Evolutionary conservation across 192 early-diverging fungal genomes (phyloP), one percentile per base, ranked within the genome.

Genomic region (Entomortierella parvispora): DNA sequence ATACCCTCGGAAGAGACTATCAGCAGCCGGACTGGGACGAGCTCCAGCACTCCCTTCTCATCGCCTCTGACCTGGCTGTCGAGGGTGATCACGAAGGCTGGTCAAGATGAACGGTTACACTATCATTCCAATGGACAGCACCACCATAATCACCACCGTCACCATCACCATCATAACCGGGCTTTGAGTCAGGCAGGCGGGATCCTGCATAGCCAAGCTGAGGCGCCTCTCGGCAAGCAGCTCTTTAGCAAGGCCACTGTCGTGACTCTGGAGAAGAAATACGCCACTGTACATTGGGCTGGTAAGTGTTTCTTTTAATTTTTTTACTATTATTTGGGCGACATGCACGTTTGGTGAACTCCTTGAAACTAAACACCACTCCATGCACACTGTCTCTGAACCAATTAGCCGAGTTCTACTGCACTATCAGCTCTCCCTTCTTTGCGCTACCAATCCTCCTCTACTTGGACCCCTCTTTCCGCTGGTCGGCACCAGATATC

Each of bases 381-480:
- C 18, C 4, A 20, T 43, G 25, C 47, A 17, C 9, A 10, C 34
- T 43, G 20, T 42, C 34, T 42, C 32, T 64, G 23, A 18, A 44
- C 12, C 20, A 20, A n/a, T 26, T 79, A 77, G 84, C 84, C 48
- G 84, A 85, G 63, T 85, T 85, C 66, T 83, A 80, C 25, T 85
- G 84, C 63, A 81, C 84, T 0, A 69, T 83, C 65, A 85, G 80
- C 25, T 85, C 84, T 26, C 79, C 76, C 14, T 84, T 65, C 84
- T 85, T 85, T 46, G 82, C 82, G 2, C 72, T 85, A 5, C 84
- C 84, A 8, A 18, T 85, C 26, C 58, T 85, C 3, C 67, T 85
- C 29, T 83, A 83, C 54, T 48, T 71, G 18, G 68, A 67, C 61
- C 69, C 65, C 1, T 18, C 50, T 18, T 71, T 67, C 52, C 68